Evolutionary conservation across 2,329 filamentous ascomycete genomes (phyloP).

Genomic region (Pseudogymnoascus pannorum): DNA sequence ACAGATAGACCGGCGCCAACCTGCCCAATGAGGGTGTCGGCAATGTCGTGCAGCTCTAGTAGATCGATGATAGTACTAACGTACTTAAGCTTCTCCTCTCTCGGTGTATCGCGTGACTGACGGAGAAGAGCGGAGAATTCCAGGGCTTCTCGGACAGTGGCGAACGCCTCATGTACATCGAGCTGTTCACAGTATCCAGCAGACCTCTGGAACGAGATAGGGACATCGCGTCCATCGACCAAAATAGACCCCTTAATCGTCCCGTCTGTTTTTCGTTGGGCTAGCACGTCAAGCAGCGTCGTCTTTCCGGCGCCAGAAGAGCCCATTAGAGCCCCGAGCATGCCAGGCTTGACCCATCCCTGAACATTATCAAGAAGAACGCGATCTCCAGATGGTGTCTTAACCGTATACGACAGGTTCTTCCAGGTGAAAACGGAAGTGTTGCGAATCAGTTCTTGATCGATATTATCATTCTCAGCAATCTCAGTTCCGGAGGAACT

Average conservation of each 20-base stretch:
- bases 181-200: slow-evolving; percentile 82
- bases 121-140: slow-evolving; percentile 83
- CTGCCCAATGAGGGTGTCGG: slow-evolving; percentile 57
- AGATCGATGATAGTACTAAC: slow-evolving; percentile 69
- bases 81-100: slow-evolving; percentile 70
- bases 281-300: slow-evolving; percentile 75
- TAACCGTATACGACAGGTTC: slow-evolving; percentile 60
- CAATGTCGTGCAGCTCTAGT: slow-evolving; percentile 60
- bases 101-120: slow-evolving; percentile 65
- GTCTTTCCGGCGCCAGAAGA: slow-evolving; percentile 72
- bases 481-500: slow-evolving; percentile 15
- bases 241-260: slow-evolving; percentile 79
- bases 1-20: slow-evolving; percentile 55
- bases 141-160: slow-evolving; percentile 82
- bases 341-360: slow-evolving; percentile 70
- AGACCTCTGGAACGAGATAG: slow-evolving; percentile 72
- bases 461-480: slow-evolving; percentile 18
- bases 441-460: slow-evolving; percentile 48
- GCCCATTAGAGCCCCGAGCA: slow-evolving; percentile 57
- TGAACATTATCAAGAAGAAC: slow-evolving; percentile 71
- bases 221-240: slow-evolving; percentile 57
- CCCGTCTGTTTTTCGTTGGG: slow-evolving; percentile 80
- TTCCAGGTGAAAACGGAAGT: slow-evolving; percentile 69
- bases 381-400: slow-evolving; percentile 53
- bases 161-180: slow-evolving; percentile 76